Evolutionary conservation across 208 protist genomes (phyloP).

Genomic region (Leptomonas seymouri): DNA sequence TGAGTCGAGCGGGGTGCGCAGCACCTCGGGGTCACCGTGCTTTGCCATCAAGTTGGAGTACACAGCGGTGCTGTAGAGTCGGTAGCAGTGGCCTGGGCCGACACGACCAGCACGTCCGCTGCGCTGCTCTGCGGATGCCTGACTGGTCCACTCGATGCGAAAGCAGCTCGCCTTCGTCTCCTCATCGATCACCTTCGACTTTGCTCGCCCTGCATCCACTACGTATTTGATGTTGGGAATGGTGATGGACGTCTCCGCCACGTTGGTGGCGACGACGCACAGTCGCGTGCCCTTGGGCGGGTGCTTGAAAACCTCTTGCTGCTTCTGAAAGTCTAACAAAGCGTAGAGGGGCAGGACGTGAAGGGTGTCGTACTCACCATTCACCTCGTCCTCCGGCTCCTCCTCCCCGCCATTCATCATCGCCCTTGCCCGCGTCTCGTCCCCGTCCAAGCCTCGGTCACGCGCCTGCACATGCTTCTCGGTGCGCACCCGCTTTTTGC

Average conservation of each 20-base stretch:
- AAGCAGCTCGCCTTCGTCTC: conserved; percentile 97
- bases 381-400: conserved; percentile 72
- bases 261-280: conserved; percentile 99
- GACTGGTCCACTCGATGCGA: conserved; percentile 96
- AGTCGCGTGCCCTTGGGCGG: conserved; percentile 91
- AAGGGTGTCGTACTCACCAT: conserved; percentile 90
- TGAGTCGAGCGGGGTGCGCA: conserved; percentile 90
- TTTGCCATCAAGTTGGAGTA: conserved; percentile 98
- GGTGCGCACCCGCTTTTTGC: conserved; percentile 33
- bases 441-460: neutral
- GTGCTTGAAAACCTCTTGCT: conserved; percentile 94
- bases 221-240: conserved; percentile 99
- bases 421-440: conserved; percentile 7
- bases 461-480: conserved; percentile 16
- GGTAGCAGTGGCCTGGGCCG: conserved; percentile 97
- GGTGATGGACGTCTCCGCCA: conserved; percentile 99
- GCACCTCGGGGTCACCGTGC: conserved; percentile 94
- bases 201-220: conserved; percentile 97
- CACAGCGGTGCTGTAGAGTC: conserved; percentile 97
- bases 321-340: conserved; percentile 92
- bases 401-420: neutral
- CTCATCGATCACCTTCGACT: conserved; percentile 97
- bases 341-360: conserved; percentile 99
- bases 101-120: conserved; percentile 96
- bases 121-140: conserved; percentile 97